Conservation (phyloP, 768 basidiomycete species). For the Pleurotus pulmonarius region DNA sequence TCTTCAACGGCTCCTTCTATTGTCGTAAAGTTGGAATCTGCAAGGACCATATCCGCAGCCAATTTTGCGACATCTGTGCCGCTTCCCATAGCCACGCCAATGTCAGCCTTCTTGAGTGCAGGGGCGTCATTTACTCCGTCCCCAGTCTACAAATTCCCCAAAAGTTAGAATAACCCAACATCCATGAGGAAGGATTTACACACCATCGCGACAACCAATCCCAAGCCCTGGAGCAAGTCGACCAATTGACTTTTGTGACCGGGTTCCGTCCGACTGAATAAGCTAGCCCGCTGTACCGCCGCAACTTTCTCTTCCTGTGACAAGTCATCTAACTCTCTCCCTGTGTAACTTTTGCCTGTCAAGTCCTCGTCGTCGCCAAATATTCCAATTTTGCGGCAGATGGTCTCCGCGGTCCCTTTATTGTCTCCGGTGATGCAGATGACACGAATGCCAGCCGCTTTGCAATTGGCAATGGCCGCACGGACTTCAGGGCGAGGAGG, state of each 20-base stretch:
- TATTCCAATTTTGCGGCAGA: conserved; percentile 94
- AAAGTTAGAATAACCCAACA: conserved; percentile 1
- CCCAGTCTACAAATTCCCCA: conserved; percentile 57
- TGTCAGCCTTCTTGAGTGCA: conserved; percentile 94
- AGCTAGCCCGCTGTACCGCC: conserved; percentile 82
- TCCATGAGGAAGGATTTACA: conserved; percentile 10
- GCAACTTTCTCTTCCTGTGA: conserved; percentile 75
- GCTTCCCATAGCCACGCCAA: conserved; percentile 98
- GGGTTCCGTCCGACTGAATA: conserved; percentile 95
- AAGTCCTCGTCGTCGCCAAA: conserved; percentile 84
- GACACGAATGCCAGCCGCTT: conserved; percentile 89
- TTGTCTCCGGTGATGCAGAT: conserved; percentile 99
- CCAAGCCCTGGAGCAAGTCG: conserved; percentile 87
- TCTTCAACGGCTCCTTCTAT: conserved; percentile 98
- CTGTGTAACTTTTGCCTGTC: conserved; percentile 94
- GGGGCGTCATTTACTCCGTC: conserved; percentile 99
- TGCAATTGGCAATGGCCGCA: conserved; percentile 84
- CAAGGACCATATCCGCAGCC: conserved; percentile 97
- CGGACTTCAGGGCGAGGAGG: conserved; percentile 94
- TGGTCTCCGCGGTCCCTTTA: conserved; percentile 96
- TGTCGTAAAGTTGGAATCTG: conserved; percentile 96
- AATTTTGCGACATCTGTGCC: conserved; percentile 98
- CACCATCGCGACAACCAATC: conserved; percentile 95
- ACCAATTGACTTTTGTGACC: conserved; percentile 94
- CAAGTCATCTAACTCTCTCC: conserved; percentile 84